Percentiles rank a stretch among this genome's conserved stretches.
phyloP scores from a whole-genome alignment of 495 filamentous ascomycete species.

The Clavariopsis aquatica region DNA sequence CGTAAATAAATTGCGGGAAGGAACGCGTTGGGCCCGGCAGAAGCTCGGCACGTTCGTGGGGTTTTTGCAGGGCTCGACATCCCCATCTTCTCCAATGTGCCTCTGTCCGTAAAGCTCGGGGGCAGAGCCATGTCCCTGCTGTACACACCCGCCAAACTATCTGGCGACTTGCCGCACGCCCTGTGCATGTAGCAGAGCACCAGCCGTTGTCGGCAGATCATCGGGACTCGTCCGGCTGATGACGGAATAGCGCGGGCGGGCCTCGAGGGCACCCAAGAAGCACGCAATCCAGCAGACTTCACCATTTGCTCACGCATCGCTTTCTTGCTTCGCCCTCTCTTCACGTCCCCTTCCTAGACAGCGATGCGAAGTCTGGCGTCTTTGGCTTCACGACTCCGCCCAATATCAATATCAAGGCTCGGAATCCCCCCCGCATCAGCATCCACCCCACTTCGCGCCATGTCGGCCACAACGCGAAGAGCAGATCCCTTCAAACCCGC shows the following conservation, averaged over 20 bases:
- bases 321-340: background rate
- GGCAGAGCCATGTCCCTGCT: no score
- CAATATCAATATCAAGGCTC: background rate
- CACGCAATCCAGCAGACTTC: constrained; percentile 23
- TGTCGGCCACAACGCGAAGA: constrained; percentile 35
- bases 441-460: constrained; percentile 24
- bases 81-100: no score
- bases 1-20: constrained; percentile 34
- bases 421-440: background rate
- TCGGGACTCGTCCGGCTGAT: constrained; percentile 24
- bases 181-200: background rate
- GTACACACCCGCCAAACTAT: background rate
- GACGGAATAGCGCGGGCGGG: constrained; percentile 28
- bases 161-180: background rate
- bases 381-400: constrained; percentile 10
- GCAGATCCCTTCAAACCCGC: constrained; percentile 65
- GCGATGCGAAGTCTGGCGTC: constrained; percentile 17
- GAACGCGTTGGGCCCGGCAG: background rate
- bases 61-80: no score
- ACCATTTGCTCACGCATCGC: background rate
- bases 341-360: background rate
- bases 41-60: constrained; percentile 1
- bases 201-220: background rate
- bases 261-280: background rate
- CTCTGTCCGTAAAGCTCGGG: no score